Evolutionary conservation across 257 asterid genomes (phyloP), one percentile per base, ranked within the genome.

Genomic region (Galeopsis tetrahit): DNA sequence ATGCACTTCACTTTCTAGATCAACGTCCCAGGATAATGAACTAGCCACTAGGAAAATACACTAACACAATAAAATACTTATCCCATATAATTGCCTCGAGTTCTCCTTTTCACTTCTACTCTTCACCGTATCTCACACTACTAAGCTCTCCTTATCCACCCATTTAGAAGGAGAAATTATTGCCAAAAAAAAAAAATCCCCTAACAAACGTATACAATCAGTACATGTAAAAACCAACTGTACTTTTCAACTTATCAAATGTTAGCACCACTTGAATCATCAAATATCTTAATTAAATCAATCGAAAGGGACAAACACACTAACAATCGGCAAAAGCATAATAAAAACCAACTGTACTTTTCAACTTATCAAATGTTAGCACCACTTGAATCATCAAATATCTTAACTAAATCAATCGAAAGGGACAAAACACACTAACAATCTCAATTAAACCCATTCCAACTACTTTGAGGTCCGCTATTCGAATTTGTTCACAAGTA

Each of bases 281-380:
- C 61, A 43, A 70, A 58, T 70, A 43, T 28, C 46, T 31, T 40
- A 61, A 31, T 61, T 13, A 63, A 39, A 42, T 10, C 57, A 74
- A 59, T 3, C 36, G 5, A 13, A 38, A 48, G n/a, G 8, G 5
- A 15, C 9, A 21, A 11, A 11, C 70, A n/a, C 13, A 48, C 34
- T 11, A 63, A 36, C 51, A 39, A 60, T 39, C 53, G 8, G 38
- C 64, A 69, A 68, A 15, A 40, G 56, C 35, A 39, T 51, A 31
- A 48, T 31, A 40, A 65, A 10, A 44, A 31, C 70, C 70, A 65
- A 5, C 34, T 9, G 39, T 10, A 34, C 42, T 3, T 3, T 40
- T 17, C 68, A 56, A 57, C 17, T 51, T n/a, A 49, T 9, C 60
- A 60, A 59, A 61, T 0, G 17, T 51, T 28, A 13, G 33, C 15